A percentile compares a stretch with the other conserved stretches of the same genome.
phyloP scores from a whole-genome alignment of 768 basidiomycete species.

The Russula abietina region DNA sequence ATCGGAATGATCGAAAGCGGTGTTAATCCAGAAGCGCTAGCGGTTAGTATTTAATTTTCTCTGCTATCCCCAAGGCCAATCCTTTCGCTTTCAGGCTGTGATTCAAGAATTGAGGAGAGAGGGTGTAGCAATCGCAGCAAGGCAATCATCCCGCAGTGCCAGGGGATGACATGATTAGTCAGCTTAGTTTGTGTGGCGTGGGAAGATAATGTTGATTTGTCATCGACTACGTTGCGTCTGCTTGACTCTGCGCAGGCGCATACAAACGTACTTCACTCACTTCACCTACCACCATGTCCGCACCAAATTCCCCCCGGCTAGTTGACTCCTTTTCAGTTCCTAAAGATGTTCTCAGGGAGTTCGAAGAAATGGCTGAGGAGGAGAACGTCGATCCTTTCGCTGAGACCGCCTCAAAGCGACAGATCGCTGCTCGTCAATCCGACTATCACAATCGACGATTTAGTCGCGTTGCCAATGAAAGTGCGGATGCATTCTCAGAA shows the following conservation, averaged over 20 bases:
- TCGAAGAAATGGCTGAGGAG: slow-evolving; percentile 88
- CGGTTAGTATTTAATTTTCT: slow-evolving; percentile 45
- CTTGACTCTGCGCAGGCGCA: too few relatives aligned
- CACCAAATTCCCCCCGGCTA: slow-evolving; percentile 44
- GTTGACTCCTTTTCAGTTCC: slow-evolving; percentile 90
- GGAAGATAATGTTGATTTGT: slow-evolving; percentile 11
- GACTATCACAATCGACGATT: slow-evolving; percentile 95
- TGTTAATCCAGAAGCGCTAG: slow-evolving; percentile 87
- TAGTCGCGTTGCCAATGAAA: slow-evolving; percentile 73
- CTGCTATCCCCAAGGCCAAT: background rate
- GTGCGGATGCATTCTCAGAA: slow-evolving; percentile 70
- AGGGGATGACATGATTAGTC: slow-evolving; percentile 7
- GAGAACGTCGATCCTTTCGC: slow-evolving; percentile 89
- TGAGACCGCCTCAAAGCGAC: slow-evolving; percentile 87
- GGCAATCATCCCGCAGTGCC: slow-evolving; percentile 3
- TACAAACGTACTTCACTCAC: background rate
- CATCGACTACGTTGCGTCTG: background rate
- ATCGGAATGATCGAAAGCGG: slow-evolving; percentile 90
- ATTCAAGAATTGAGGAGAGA: slow-evolving; percentile 25
- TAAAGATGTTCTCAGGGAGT: slow-evolving; percentile 91
- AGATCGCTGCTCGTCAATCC: slow-evolving; percentile 88
- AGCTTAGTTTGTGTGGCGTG: slow-evolving; percentile 2
- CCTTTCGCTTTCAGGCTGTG: slow-evolving; percentile 11
- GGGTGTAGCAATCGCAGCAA: slow-evolving; percentile 7
- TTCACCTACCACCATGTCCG: slow-evolving; percentile 27